Evolutionary conservation across 768 basidiomycete species (phyloP).

Genomic region (Boletus speciosus): DNA sequence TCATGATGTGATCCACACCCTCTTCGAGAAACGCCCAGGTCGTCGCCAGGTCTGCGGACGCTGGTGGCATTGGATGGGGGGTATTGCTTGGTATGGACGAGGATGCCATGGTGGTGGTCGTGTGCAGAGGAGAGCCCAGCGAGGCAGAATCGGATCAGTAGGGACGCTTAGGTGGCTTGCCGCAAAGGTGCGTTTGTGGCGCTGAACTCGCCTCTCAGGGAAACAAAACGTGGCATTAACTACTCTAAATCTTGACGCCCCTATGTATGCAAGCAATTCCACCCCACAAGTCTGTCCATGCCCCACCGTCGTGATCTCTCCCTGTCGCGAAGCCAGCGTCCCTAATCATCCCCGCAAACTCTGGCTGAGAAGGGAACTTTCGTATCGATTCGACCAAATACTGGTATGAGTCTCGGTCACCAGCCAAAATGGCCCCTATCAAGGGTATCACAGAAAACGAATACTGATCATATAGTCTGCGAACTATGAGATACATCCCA

Average conservation of each 20-base stretch:
- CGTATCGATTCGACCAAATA: conserved; percentile 98
- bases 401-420: conserved; percentile 92
- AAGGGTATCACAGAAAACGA: conserved; percentile 95
- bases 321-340: conserved; percentile 81
- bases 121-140: conserved; percentile 17
- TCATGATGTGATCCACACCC: conserved; percentile 88
- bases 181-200: conserved; percentile 30
- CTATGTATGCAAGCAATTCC: conserved; percentile 85
- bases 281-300: conserved; percentile 83
- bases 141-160: conserved; percentile 9
- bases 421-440: conserved; percentile 93
- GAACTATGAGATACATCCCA: conserved; percentile 4
- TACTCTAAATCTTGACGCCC: conserved; percentile 60
- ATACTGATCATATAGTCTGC: conserved; percentile 88
- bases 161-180: conserved; percentile 10
- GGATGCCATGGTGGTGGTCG: conserved; percentile 35
- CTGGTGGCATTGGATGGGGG: conserved; percentile 56
- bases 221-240: background rate
- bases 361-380: conserved; percentile 82
- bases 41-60: conserved; percentile 69
- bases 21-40: conserved; percentile 89
- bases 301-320: conserved; percentile 70
- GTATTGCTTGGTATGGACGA: conserved; percentile 27
- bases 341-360: conserved; percentile 86
- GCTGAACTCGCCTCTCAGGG: conserved; percentile 7